Conservation (phyloP, 2,329 filamentous ascomycete genomes). For the Fragosphaeria purpurea region DNA sequence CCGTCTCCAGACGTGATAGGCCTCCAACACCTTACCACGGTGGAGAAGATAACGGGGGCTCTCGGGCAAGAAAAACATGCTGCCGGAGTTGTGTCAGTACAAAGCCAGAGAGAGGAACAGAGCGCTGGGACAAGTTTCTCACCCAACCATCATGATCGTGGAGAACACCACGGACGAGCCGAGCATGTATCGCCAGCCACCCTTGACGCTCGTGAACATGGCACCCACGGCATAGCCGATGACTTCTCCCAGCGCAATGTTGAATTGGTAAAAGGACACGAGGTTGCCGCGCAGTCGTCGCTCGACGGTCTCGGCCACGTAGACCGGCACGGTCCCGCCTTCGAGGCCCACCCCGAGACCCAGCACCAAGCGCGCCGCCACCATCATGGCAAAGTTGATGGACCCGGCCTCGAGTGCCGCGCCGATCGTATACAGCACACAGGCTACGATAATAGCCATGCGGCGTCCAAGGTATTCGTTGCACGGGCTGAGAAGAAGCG, state of each 20-base stretch:
- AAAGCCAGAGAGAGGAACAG: too few relatives aligned
- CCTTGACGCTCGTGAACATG: constrained; percentile 59
- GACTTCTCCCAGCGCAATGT: constrained; percentile 65
- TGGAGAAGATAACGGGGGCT: constrained; percentile 61
- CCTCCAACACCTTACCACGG: constrained; percentile 48
- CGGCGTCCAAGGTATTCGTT: constrained; percentile 60
- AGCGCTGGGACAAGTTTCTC: neutral
- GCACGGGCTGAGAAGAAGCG: constrained; percentile 53
- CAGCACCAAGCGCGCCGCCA: constrained; percentile 56
- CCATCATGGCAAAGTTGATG: constrained; percentile 62
- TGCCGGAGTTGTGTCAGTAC: neutral
- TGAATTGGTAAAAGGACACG: constrained; percentile 66
- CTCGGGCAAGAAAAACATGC: constrained; percentile 65
- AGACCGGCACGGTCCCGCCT: constrained; percentile 64
- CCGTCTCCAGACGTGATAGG: constrained; percentile 61
- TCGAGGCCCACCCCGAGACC: constrained; percentile 63
- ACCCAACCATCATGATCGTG: constrained; percentile 43
- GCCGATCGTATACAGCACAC: constrained; percentile 60
- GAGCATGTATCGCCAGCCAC: constrained; percentile 66
- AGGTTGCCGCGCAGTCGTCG: constrained; percentile 58
- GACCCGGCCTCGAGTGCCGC: constrained; percentile 58
- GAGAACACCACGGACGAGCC: constrained; percentile 64
- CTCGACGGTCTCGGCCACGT: constrained; percentile 64
- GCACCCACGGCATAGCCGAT: constrained; percentile 63
- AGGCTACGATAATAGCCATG: constrained; percentile 59